These are phyloP conservation scores for Phialophora expanda DNA, from an alignment of 2,329 filamentous ascomycete species.

Conservation along the genomic window DNA sequence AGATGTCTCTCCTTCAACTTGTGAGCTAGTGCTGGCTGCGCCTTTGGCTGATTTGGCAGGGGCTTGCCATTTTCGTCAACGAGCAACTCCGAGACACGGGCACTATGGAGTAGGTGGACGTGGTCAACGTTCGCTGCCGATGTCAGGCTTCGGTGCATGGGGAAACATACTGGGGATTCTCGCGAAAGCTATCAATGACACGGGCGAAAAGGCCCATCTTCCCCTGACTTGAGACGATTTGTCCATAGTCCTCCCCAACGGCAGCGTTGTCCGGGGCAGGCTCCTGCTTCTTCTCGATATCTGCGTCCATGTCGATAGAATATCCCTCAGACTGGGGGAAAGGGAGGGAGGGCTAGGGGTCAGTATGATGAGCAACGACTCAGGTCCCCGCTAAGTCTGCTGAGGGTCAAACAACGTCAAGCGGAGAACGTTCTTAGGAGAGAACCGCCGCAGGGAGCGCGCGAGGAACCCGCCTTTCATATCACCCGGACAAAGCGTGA, in stretches of 20 bases:
- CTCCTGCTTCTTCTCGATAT: slow-evolving; percentile 16
- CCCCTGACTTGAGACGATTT: slow-evolving; percentile 12
- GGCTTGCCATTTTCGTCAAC: slow-evolving; percentile 59
- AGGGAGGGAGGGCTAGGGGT: not conserved
- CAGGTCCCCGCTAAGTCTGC: not conserved
- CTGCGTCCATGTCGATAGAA: slow-evolving; percentile 4
- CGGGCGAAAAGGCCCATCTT: slow-evolving; percentile 34
- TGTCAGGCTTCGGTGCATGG: not conserved
- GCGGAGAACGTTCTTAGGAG: too few species aligned
- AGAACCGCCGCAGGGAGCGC: too few species aligned
- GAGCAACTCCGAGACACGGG: slow-evolving; percentile 42
- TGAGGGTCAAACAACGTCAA: not conserved
- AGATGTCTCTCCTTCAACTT: slow-evolving; percentile 81
- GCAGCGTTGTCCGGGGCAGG: not conserved
- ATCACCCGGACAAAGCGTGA: too few species aligned
- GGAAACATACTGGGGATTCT: slow-evolving; percentile 46
- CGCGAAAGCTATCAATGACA: slow-evolving; percentile 50
- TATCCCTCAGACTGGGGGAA: not conserved
- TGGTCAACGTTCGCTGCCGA: not conserved
- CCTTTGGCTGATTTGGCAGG: slow-evolving; percentile 66
- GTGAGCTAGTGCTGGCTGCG: slow-evolving; percentile 75
- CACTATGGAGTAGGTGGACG: slow-evolving; percentile 23
- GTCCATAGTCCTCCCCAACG: slow-evolving; percentile 8
- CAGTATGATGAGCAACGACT: not conserved
- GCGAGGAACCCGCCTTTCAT: too few species aligned